Base-by-base conservation (phyloP, 805 yeast genomes). In the Saccharomycopsis sp. region DNA sequence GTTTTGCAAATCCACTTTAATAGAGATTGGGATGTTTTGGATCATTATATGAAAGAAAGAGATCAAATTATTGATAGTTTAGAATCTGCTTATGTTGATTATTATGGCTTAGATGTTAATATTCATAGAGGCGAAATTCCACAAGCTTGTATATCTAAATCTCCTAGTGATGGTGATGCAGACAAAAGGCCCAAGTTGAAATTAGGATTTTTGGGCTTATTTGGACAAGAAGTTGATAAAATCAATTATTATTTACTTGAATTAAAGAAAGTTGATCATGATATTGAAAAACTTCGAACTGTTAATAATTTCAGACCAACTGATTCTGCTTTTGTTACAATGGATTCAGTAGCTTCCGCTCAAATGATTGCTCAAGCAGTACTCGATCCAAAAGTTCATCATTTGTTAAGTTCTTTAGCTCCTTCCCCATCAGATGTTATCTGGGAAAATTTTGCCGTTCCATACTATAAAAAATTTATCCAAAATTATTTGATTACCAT, bases 301-400 rank as follows among this genome's bases (percentile, higher is more conserved):
- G 62, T 56, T 25, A 43, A 52, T 27, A 55, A 60, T 27, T 72
- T 71, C 52, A 57, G 56, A 37, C 67, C 67, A 25, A 12, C 38
- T 4, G 37, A 40, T 36, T 46, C 92, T 1, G 96, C 97, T 0
- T 89, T 89, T 58, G 76, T 89, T 5, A 92, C 97, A 0, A 83
- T 89, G 95, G 89, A 84, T 49, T 74, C 92, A 1, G 96, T 87
- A 3, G 95, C 96, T 0, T 79, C 88, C 49, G 96, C 97, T 2
- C 98, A 89, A 57, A 80, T 87, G 84, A 79, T 92, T 23, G 96
- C 96, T 0, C 98, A 92, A 57, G 92, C 96, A 0, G 88, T 89
- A 0, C 58, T 92, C 43, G 96, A 88, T 55, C 96, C 96, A 0
- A 71, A 83, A 41, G 85, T 89, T 6, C 79, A 82, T 54, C 82